Evolutionary conservation across 306 rosid species (phyloP).

Genomic region (Psophocarpus tetragonolobus): DNA sequence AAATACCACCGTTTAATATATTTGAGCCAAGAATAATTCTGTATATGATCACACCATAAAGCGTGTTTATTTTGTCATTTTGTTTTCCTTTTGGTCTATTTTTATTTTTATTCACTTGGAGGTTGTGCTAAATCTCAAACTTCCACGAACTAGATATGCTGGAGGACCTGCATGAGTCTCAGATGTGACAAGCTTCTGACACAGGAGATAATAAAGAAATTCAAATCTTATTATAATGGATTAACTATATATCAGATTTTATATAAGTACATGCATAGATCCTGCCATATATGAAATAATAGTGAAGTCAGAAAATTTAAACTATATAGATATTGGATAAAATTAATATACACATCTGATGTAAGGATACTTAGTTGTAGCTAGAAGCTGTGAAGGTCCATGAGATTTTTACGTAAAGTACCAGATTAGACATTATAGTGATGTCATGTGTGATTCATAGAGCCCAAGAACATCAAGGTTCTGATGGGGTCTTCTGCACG

Average conservation of each 20-base stretch:
- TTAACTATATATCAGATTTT: slow-evolving; percentile 10
- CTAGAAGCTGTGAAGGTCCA: not conserved
- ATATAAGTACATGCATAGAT: not conserved
- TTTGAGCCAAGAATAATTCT: not conserved
- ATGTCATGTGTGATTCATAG: slow-evolving; percentile 43
- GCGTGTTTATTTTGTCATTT: not conserved
- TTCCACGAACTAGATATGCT: not conserved
- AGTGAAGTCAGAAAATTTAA: not conserved
- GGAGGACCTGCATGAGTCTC: not conserved
- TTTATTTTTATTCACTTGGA: not conserved
- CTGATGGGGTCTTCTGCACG: slow-evolving; percentile 43
- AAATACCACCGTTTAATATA: not conserved
- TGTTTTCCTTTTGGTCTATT: not conserved
- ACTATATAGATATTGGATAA: not conserved
- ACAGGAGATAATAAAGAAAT: not conserved
- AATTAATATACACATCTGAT: not conserved
- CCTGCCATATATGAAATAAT: not conserved
- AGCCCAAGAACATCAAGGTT: slow-evolving; percentile 53
- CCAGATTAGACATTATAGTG: too few relatives aligned
- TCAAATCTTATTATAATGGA: not conserved
- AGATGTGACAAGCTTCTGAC: not conserved
- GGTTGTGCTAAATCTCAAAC: not conserved
- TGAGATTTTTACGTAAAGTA: slow-evolving; percentile 29
- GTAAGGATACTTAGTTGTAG: not conserved
- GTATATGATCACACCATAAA: not conserved